A percentile compares a stretch with the other conserved stretches of the same genome.
Conservation (phyloP, 345 rosid species). For the Orychophragmus violaceus region DNA sequence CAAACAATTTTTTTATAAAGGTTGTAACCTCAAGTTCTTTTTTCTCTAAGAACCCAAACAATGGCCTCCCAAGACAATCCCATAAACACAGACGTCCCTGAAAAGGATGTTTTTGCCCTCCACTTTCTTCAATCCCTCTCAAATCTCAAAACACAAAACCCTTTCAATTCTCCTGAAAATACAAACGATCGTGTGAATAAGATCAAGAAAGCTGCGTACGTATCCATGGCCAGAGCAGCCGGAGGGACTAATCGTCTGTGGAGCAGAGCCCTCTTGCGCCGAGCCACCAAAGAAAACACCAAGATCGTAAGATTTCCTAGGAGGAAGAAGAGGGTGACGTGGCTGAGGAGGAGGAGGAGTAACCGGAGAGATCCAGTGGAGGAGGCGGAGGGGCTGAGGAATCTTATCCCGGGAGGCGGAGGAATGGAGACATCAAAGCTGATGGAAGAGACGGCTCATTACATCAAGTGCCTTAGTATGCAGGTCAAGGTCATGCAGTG, state of each 20-base stretch:
- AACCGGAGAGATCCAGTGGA: conserved; percentile 4
- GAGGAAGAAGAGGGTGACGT: conserved; percentile 10
- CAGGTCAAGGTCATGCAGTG: conserved; percentile 33
- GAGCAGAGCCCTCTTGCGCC: conserved; percentile 30
- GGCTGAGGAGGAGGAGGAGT: conserved; percentile 3
- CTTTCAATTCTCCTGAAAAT: neutral
- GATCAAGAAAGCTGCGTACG: conserved; percentile 34
- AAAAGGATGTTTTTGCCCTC: conserved; percentile 21
- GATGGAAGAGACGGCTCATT: conserved; percentile 35
- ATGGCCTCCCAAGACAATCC: conserved; percentile 22
- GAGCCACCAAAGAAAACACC: neutral
- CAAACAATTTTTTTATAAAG: conserved; percentile 14
- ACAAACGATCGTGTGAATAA: conserved; percentile 11
- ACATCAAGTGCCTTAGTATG: conserved; percentile 32
- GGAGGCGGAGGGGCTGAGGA: conserved; percentile 20
- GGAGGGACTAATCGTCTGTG: conserved; percentile 20
- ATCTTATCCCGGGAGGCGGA: conserved; percentile 33
- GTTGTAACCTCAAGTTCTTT: conserved; percentile 16
- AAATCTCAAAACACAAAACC: conserved; percentile 19
- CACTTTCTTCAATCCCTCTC: conserved; percentile 31
- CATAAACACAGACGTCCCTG: conserved; percentile 24
- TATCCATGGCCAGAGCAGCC: conserved; percentile 31
- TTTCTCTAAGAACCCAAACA: conserved; percentile 14
- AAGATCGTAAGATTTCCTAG: neutral
- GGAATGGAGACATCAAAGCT: conserved; percentile 28